Conservation (phyloP, 2,329 filamentous ascomycete species). For the Alternaria longipes region DNA sequence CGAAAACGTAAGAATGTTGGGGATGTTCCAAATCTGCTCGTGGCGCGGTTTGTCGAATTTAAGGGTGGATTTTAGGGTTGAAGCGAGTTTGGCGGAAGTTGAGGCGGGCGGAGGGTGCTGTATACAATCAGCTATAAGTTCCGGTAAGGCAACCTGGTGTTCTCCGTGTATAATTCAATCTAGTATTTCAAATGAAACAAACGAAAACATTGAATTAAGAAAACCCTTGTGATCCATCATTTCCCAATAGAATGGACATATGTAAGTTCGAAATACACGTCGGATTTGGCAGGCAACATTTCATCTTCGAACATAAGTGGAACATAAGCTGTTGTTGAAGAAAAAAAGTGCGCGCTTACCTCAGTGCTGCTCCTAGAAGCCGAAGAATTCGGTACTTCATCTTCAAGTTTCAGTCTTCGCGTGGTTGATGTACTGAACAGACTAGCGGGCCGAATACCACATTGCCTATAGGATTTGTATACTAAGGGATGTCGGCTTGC, state of each 20-base stretch:
- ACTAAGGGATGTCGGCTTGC: slow-evolving; percentile 5
- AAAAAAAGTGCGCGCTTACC: slow-evolving; percentile 22
- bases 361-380: slow-evolving; percentile 12
- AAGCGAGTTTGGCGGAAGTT: slow-evolving; percentile 33
- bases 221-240: too few relatives aligned
- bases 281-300: too few relatives aligned
- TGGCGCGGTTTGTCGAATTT: slow-evolving; percentile 50
- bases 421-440: slow-evolving; percentile 33
- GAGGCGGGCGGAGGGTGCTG: slow-evolving; percentile 14
- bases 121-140: slow-evolving; percentile 8
- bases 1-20: slow-evolving; percentile 89
- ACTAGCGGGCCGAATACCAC: slow-evolving; percentile 9
- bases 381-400: slow-evolving; percentile 16
- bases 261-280: background rate
- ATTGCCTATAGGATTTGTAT: slow-evolving; percentile 6
- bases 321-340: background rate
- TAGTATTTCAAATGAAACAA: background rate
- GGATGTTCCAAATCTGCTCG: slow-evolving; percentile 97
- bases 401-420: slow-evolving; percentile 17
- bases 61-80: slow-evolving; percentile 43
- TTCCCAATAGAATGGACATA: background rate
- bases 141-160: background rate
- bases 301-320: background rate
- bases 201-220: too few relatives aligned
- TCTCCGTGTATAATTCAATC: background rate